Base-by-base conservation (phyloP, 192 early-diverging fungal genomes). In the Coemansia sp. region DNA sequence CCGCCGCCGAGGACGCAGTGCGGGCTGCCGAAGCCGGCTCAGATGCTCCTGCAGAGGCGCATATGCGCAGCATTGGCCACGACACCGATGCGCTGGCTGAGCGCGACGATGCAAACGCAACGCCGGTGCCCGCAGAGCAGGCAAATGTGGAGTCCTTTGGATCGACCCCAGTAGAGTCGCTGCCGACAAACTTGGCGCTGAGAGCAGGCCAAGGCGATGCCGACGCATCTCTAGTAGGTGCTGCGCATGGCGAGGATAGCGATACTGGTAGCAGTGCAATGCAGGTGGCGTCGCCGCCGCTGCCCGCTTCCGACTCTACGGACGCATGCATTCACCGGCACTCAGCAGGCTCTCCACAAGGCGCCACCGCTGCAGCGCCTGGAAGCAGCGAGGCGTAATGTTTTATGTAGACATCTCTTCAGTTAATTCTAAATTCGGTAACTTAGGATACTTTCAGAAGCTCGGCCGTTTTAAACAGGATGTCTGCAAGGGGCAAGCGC, bases 121-220 rank as follows among this genome's bases (percentile, higher is more conserved):
- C 70, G 59, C 76, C 76, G 0, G 66, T 79, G 41, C 76, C 76
- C 6, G 60, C 43, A 26, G 66, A 72, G 47, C 61, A 72, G 23
- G 58, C 62, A 6, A 62, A 66, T 31, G 18, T 66, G n/a, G 65
- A 73, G 31, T 73, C 70, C 60, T 79, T 79, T 48, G 61, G 76
- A 23, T 54, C 76, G 31, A 79, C 76, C 54, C 76, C 76, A 0
- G 76, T 79, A 8, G 70, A 61, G 39, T 64, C 65, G 31, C 51
- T 69, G 61, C 64, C 69, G 20, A 60, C 64, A 3, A 67, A 53
- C 37, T 39, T 70, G 47, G 51, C 63, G 32, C 40, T 56, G 4
- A 51, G 55, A 14, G 16, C 52, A 17, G 28, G 20, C 9, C 23
- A 23, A 20, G 48, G 28, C 15, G 69, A 71, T 42, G 69, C 69